phyloP scores from a whole-genome alignment of 2,329 filamentous ascomycete genomes.

The Botryotinia globosa region DNA sequence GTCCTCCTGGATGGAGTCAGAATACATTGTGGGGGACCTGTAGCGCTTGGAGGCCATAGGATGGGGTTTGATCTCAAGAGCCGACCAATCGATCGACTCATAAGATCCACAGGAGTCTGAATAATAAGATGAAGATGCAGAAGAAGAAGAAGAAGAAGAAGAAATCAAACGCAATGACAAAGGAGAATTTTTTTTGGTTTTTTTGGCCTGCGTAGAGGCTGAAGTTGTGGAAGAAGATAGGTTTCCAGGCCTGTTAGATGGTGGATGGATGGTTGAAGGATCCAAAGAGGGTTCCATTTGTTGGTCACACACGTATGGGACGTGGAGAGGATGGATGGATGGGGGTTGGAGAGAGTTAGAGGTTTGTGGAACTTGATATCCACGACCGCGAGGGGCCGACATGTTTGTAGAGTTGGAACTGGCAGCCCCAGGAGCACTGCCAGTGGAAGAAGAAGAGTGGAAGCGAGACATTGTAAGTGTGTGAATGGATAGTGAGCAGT shows the following conservation, averaged over 20 bases:
- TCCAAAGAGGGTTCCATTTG: constrained; percentile 9
- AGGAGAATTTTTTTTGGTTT: background rate
- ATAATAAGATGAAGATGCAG: background rate
- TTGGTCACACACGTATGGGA: background rate
- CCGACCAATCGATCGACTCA: constrained; percentile 15
- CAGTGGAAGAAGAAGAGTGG: constrained; percentile 10
- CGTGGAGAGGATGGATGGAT: background rate
- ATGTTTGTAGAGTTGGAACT: constrained; percentile 3
- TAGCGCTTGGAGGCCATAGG: background rate
- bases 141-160: constrained; percentile 12
- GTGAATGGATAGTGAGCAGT: background rate
- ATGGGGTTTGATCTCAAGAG: constrained; percentile 6
- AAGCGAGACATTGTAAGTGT: constrained; percentile 12
- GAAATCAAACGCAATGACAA: constrained; percentile 1
- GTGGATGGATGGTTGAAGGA: background rate
- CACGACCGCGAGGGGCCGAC: constrained; percentile 12
- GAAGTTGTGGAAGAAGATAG: constrained; percentile 1
- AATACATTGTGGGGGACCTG: constrained; percentile 8
- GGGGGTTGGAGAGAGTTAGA: background rate
- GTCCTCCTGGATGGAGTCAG: background rate
- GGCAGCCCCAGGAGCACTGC: constrained; percentile 10
- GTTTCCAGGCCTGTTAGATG: constrained; percentile 7
- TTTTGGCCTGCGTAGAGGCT: constrained; percentile 6
- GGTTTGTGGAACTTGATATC: constrained; percentile 17
- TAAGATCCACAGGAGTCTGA: constrained; percentile 7